Base-by-base conservation (phyloP, 139 green algal species). In the Chlorella vulgaris region DNA sequence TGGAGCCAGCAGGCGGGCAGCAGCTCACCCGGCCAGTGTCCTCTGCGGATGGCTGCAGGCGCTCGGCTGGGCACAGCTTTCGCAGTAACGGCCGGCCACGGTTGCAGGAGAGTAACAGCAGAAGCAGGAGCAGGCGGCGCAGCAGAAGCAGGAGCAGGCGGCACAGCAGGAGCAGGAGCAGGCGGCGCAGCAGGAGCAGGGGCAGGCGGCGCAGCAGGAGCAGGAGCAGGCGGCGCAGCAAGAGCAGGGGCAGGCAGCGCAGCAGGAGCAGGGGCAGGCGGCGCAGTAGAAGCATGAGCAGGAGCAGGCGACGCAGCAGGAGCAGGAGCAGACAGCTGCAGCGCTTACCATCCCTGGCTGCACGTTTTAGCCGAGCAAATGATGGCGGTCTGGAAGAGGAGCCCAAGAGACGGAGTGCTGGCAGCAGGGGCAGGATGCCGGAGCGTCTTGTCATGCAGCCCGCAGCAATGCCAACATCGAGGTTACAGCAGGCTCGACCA, bases 1-100 rank as follows among this genome's bases (percentile, higher is more conserved):
- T 33, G 22, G 29, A 67, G 21, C 2, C 13, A 28, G 19, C 47
- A 78, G 71, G 71, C 21, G 7, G 50, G 58, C 50, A 50, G 33
- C 50, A 78, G 50, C 33, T 78, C 71, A 4, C 71, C 71, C 28
- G 71, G 71, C 7, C 71, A 47, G 31, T 38, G 31, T 33, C 50
- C 51, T 2, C 1, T 47, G 39, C n/a, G 29, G 7, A 75, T 75
- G n/a, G 31, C 19, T 24, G 31, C 63, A 43, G 31, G n/a, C 7
- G 33, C 22, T 70, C n/a, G n/a, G 47, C 10, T 15, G 47, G 47
- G 47, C 47, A 58, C n/a, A n/a, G n/a, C 13, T 15, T 15, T 58
- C 13, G 47, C 47, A 58, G 47, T 15, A 58, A 58, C 13, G 13
- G 15, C 13, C 47, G 47, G 47, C 47, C 47, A 58, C 47, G n/a